A percentile compares a stretch with the other conserved stretches of the same genome.
phyloP scores from a whole-genome alignment of 306 rosid species.

The Mimosa bimucronata region DNA sequence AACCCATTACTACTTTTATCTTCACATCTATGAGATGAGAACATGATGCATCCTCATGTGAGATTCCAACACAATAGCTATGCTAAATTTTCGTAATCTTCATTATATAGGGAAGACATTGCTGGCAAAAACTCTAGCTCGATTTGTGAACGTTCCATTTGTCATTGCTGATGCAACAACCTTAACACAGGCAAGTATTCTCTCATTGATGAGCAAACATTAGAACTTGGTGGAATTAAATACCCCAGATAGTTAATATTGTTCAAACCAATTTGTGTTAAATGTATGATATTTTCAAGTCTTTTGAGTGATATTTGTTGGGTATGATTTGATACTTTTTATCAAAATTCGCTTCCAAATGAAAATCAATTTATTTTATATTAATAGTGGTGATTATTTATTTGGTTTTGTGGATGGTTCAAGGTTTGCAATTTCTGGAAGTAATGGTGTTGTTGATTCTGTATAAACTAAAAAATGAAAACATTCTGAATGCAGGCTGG shows the following conservation, averaged over 20 bases:
- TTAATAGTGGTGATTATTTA: conserved; percentile 25
- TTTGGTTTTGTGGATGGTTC: conserved; percentile 12
- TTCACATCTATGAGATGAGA: conserved; percentile 31
- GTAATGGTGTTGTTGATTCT: conserved; percentile 19
- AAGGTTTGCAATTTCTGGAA: conserved; percentile 2
- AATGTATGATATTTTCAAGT: conserved; percentile 17
- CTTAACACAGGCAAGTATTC: conserved; percentile 81
- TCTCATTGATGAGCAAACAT: conserved; percentile 28
- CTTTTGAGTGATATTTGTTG: conserved; percentile 16
- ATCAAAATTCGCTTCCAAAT: conserved; percentile 27
- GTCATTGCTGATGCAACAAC: conserved; percentile 97
- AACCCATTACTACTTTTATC: neutral
- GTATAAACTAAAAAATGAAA: conserved; percentile 37
- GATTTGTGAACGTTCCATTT: conserved; percentile 95
- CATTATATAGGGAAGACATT: conserved; percentile 83
- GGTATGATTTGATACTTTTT: conserved; percentile 19
- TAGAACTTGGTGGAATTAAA: conserved; percentile 21
- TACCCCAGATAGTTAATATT: conserved; percentile 7
- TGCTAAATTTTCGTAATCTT: conserved; percentile 50
- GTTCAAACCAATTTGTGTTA: neutral
- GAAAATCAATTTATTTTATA: conserved; percentile 5
- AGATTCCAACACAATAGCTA: conserved; percentile 17
- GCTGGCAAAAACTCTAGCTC: conserved; percentile 96
- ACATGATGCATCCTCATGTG: conserved; percentile 12
- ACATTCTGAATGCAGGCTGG: conserved; percentile 83